Evolutionary conservation across 2,329 filamentous ascomycete genomes (phyloP), one percentile per base, ranked within the genome.

Genomic region (Plenodomus tracheiphilus): DNA sequence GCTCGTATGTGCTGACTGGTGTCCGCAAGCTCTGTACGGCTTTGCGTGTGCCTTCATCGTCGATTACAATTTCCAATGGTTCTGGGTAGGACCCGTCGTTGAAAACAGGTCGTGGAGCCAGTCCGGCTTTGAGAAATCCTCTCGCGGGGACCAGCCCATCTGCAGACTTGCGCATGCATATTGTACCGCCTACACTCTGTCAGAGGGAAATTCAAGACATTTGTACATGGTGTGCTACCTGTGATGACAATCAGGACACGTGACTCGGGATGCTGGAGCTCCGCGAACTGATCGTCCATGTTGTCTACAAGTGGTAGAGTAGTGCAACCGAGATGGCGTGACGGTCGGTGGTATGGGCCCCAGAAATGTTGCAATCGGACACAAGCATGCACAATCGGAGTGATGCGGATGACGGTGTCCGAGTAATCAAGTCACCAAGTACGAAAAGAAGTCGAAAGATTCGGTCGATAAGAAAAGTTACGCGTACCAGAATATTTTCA

Each of bases 191-290:
- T 77, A 51, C 21, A 40, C 9, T 22, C 47, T 49, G 41, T 54
- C 18, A 54, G 43, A 21, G 30, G 32, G 16, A 36, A 22, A 15
- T 39, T 5, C 10, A 17, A 20, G 32, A 2, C 22, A 11, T 17
- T 16, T 18, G 7, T 34, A 25, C 36, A 28, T 28, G 17, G 3
- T 11, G 28, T 75, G 46, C 70, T 75, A 68, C 89, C 91, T 11
- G 92, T 96, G 77, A 95, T 93, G 72, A 96, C 89, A 64, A 96
- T 88, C 57, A 97, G 79, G 11, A 97, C 88, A 49, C 89, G 81
- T 19, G 89, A 90, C 71, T 95, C 90, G 10, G 87, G 87, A 28
- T 69, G 58, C 50, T 70, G 66, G 7, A 71, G 43, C 50, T 72
- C 69, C 18, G 61, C 45, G 34, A 56, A 62, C 9, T 50, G 36